Base-by-base conservation (phyloP, 2,329 filamentous ascomycete genomes). In the Eurotiales sp. region DNA sequence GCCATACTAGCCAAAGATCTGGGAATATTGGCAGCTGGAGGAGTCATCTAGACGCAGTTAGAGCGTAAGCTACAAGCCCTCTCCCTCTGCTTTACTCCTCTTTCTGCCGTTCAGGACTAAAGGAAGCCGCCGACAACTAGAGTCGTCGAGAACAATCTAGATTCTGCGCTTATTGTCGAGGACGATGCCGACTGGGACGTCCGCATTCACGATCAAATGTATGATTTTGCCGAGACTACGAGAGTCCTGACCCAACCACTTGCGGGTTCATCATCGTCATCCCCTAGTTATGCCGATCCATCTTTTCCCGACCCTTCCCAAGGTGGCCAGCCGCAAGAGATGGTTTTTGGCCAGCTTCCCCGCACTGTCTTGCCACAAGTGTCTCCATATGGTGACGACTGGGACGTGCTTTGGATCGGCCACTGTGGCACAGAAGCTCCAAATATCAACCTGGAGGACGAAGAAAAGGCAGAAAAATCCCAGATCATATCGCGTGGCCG, bases 101-200 rank as follows among this genome's bases (percentile, higher is more conserved):
- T n/a, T n/a, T n/a, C n/a, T n/a, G n/a, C n/a, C n/a, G n/a, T n/a
- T n/a, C n/a, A n/a, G n/a, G n/a, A n/a, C n/a, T n/a, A n/a, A n/a
- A n/a, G n/a, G n/a, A n/a, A n/a, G n/a, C n/a, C n/a, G n/a, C n/a
- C n/a, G 14, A 19, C 19, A 15, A 22, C 17, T 17, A 70, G 68
- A 19, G 65, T 81, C 11, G 68, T 81, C 11, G 64, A 72, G n/a
- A 62, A 72, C 10, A 71, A 73, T 36, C 56, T 79, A 2, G 64
- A 68, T 1, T 76, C 74, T 1, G 78, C 76, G 0, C 63, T 82
- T 2, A 76, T 82, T 23, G 60, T 82, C 22, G 80, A 83, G 58
- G 79, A 82, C 57, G 79, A 82, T 51, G 71, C 74, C 17, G 79
- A 83, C 63, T 83, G 80, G 80, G 80, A 82, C 51, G 62, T 81